phyloP scores from a whole-genome alignment of 2,329 filamentous ascomycete species.

The Fusarium poae region DNA sequence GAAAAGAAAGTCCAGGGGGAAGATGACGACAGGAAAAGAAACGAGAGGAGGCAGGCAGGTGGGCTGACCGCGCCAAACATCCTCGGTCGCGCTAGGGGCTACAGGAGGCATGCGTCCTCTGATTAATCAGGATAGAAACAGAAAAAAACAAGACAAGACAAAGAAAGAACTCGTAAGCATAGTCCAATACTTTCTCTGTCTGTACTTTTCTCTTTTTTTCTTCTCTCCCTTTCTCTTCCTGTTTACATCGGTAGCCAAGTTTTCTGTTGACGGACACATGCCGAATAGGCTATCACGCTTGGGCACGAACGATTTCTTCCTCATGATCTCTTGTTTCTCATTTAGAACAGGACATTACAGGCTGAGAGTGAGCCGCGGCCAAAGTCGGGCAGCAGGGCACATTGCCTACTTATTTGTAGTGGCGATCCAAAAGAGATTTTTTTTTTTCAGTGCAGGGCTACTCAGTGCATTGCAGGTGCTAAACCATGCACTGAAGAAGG shows the following conservation, averaged over 20 bases:
- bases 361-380: constrained; percentile 13
- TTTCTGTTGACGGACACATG: background rate
- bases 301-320: constrained; percentile 1
- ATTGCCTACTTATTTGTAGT: constrained; percentile 29
- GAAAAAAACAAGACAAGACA: constrained; percentile 2
- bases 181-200: background rate
- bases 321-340: constrained; percentile 6
- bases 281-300: background rate
- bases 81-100: constrained; percentile 1
- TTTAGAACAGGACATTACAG: background rate
- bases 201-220: background rate
- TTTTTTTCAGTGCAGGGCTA: background rate
- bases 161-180: background rate
- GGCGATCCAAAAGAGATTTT: constrained; percentile 30
- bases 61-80: constrained; percentile 16
- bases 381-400: constrained; percentile 18
- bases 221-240: background rate
- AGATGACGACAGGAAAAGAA: constrained; percentile 36
- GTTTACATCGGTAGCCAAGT: background rate
- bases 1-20: constrained; percentile 43
- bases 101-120: background rate
- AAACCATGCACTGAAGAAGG: constrained; percentile 3
- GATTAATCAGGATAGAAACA: constrained; percentile 6
- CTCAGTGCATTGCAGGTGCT: constrained; percentile 2
- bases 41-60: background rate